Evolutionary conservation across 345 rosid genomes (phyloP).

Genomic region (Salix suchowensis): DNA sequence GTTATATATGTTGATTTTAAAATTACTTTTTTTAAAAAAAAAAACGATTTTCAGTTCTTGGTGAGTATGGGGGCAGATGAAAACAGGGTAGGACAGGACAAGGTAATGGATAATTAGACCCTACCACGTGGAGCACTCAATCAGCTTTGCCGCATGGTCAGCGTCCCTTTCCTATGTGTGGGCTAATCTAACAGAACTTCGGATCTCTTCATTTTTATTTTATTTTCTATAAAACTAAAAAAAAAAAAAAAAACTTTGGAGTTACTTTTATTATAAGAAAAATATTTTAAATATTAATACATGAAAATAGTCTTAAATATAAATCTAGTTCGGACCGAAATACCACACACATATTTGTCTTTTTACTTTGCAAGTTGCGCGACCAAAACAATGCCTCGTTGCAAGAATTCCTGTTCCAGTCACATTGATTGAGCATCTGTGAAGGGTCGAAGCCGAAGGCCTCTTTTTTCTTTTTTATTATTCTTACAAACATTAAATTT

Average conservation of each 20-base stretch:
- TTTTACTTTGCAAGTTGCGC: neutral
- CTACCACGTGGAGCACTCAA: constrained; percentile 16
- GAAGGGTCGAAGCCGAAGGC: neutral
- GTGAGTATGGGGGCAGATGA: neutral
- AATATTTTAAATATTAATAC: too few relatives aligned
- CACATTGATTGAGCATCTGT: neutral
- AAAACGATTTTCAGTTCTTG: neutral
- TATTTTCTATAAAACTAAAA: too few relatives aligned
- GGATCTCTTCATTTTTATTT: too few relatives aligned
- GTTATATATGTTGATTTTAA: too few relatives aligned
- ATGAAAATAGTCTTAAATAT: too few relatives aligned
- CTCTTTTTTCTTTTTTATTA: too few relatives aligned
- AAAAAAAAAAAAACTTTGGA: too few relatives aligned
- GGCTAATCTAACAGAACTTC: neutral
- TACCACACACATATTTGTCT: neutral
- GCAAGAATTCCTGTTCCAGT: neutral
- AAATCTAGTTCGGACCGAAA: too few relatives aligned
- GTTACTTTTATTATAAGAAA: too few relatives aligned
- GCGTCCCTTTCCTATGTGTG: neutral
- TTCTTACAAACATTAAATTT: too few relatives aligned
- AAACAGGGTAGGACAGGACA: neutral
- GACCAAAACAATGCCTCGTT: neutral
- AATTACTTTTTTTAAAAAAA: too few relatives aligned
- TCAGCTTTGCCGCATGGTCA: neutral
- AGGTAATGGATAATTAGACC: neutral